Evolutionary conservation across 2,329 filamentous ascomycete species (phyloP), one percentile per base, ranked within the genome.

Genomic region (Penicillium decumbens): DNA sequence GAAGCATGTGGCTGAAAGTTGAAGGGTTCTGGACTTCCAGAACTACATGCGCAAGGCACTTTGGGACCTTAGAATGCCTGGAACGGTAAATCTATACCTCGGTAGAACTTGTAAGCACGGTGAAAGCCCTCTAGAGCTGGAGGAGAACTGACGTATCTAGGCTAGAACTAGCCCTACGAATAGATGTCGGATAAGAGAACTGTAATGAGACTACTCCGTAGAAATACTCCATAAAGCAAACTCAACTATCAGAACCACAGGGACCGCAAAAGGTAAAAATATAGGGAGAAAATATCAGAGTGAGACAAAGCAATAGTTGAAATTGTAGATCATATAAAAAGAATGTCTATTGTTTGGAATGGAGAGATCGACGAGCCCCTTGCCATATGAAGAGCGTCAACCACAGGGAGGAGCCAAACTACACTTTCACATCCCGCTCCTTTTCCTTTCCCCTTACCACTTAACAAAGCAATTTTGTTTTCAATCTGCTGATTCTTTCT

Each of bases 351-450:
- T 45, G 49, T 51, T 48, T 50, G 54, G 53, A 52, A 51, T 51
- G 49, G 47, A 13, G 48, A 57, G 46, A 57, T 57, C 50, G 53
- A 49, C 58, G 47, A 43, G 41, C 51, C 57, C 51, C 58, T 54
- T 61, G 33, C 58, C 57, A 44, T 29, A 52, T 54, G 45, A 42
- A 50, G 40, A 43, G 39, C 13, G n/a, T 20, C 32, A 51, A 49
- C 25, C 49, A 48, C 15, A 49, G 38, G 45, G 45, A 53, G 44
- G 9, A 18, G 15, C 15, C 33, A 54, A 43, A 49, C 45, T 23
- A 37, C 47, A 40, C 37, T 43, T 45, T 43, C 41, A 29, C 38
- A 47, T 49, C 49, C 55, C 35, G 45, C 51, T 47, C 43, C 49
- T 47, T 49, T 55, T 43, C 30, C 32, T 48, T 20, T 25, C 28